A percentile compares a stretch with the other conserved stretches of the same genome.
These are phyloP conservation scores for Aspergillus olivimuriae DNA, from an alignment of 495 filamentous ascomycete species.

Conservation along the genomic window DNA sequence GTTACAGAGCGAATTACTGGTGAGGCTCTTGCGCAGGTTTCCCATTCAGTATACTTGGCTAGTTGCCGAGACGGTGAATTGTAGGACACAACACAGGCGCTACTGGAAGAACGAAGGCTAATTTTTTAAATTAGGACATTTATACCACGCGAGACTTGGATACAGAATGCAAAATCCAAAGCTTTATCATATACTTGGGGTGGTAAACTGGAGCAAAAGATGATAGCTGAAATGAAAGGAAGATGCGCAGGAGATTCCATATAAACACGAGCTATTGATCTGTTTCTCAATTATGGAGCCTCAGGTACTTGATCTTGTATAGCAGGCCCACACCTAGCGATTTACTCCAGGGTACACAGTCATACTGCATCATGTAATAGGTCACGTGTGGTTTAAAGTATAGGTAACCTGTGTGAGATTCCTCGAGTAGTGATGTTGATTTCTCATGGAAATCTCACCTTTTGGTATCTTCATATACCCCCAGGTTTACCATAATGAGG, in stretches of 20 bases:
- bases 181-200: conserved; percentile 18
- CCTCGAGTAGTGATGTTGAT: not conserved
- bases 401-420: not conserved
- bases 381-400: not conserved
- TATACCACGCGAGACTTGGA: conserved; percentile 13
- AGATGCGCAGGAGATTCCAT: too few relatives aligned
- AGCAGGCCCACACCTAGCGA: too few relatives aligned
- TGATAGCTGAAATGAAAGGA: too few relatives aligned
- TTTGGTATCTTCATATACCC: not conserved
- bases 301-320: too few relatives aligned
- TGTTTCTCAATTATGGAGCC: too few relatives aligned
- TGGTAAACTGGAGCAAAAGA: conserved; percentile 12
- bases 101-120: not conserved
- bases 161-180: conserved; percentile 11
- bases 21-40: conserved; percentile 11
- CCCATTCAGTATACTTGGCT: conserved; percentile 19
- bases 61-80: conserved; percentile 18
- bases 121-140: conserved; percentile 12
- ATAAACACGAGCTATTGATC: too few relatives aligned
- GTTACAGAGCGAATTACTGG: conserved; percentile 11
- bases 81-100: conserved; percentile 6
- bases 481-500: too few relatives aligned
- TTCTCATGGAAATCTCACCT: not conserved
- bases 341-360: too few relatives aligned
- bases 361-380: not conserved